Evolutionary conservation across 169 alveolate genomes (phyloP), one percentile per base, ranked within the genome.

Genomic region (Cryptosporidium muris): DNA sequence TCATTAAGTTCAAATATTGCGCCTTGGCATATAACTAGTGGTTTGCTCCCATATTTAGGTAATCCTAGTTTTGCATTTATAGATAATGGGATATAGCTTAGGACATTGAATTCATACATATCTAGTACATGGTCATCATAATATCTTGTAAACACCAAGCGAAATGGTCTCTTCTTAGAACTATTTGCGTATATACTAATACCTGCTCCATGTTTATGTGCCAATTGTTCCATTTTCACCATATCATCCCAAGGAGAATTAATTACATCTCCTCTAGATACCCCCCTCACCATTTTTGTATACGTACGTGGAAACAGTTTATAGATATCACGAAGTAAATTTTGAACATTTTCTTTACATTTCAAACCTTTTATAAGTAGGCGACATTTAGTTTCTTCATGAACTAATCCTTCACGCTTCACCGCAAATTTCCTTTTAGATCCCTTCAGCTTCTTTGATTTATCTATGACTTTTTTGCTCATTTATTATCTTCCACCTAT

Each of bases 181-280:
- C 85, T 74, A 74, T 74, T 74, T 42, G 85, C 85, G 34, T 58
- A 74, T 48, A 74, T 56, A 74, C 85, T 74, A 9, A 74, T 74
- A 8, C 74, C 51, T 14, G 85, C 43, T 3, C 85, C 85, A 36
- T 74, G 85, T 43, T 74, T 74, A 37, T 74, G 60, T 3, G 85
- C 63, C 36, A 74, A 38, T 34, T 62, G 58, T 36, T 74, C 85
- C 85, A 74, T 74, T 34, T 74, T 74, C 11, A 54, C 45, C 34
- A 42, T 60, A 43, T 74, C 63, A 12, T 54, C 74, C 85, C 85
- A 74, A n/a, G 85, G 85, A 12, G 85, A 56, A 16, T 9, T 54
- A 11, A 74, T 74, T 4, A 45, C 2, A 3, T 74, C 85, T 7
- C 85, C 85, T 43, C 48, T 74, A 5, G 85, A 45, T 47, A 74